These are phyloP conservation scores for Neurospora sp. DNA, from an alignment of 2,329 filamentous ascomycete species.

Conservation along the genomic window DNA sequence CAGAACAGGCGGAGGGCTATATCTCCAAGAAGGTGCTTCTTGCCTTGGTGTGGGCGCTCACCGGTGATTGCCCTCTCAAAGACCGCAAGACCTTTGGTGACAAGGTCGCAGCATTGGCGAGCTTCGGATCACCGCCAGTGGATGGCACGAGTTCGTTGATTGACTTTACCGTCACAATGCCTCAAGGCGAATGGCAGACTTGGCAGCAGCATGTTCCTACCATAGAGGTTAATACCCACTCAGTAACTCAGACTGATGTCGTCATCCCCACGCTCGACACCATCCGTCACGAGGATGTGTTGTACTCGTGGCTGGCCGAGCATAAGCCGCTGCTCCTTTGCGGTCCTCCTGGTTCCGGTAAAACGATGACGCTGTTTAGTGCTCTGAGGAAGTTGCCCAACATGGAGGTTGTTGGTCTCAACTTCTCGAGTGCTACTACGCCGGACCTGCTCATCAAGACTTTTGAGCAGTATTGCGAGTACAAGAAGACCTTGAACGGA, in stretches of 20 bases:
- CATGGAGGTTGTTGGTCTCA: conserved; percentile 98
- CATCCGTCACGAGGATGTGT: conserved; percentile 93
- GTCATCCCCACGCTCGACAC: conserved; percentile 98
- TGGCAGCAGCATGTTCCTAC: conserved; percentile 94
- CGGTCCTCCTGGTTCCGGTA: conserved; percentile 94
- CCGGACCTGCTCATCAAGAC: conserved; percentile 98
- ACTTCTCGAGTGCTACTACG: conserved; percentile 97
- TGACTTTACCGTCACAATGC: conserved; percentile 85
- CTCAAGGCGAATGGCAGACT: conserved; percentile 76
- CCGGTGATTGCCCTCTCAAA: conserved; percentile 80
- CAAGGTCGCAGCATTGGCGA: conserved; percentile 69
- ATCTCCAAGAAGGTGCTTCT: conserved; percentile 90
- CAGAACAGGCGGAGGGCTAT: conserved; percentile 81
- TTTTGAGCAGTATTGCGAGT: conserved; percentile 98
- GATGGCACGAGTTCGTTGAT: conserved; percentile 78
- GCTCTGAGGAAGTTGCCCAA: conserved; percentile 93
- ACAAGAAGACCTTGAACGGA: conserved; percentile 95
- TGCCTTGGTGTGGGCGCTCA: conserved; percentile 89
- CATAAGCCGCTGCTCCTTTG: conserved; percentile 96
- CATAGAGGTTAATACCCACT: conserved; percentile 97
- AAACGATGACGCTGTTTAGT: conserved; percentile 99
- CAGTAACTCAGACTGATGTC: conserved; percentile 93
- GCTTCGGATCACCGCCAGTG: conserved; percentile 73
- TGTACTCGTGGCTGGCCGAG: conserved; percentile 98
- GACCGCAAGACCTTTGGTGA: conserved; percentile 89